Percentiles rank a stretch among this genome's conserved stretches.
Conservation (phyloP, 257 asterid genomes). For the Solanum acaule region DNA sequence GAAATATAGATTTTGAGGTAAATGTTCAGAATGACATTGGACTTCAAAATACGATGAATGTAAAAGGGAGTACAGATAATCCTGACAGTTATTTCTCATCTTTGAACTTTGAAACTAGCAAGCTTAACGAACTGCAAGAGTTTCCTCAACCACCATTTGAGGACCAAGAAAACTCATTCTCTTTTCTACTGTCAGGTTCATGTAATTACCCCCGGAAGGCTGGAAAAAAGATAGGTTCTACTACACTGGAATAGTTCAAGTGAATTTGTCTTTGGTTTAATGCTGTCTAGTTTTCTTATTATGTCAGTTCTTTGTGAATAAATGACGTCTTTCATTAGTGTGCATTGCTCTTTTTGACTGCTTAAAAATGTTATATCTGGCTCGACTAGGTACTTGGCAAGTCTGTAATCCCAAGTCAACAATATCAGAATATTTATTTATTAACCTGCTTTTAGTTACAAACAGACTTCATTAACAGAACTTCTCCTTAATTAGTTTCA, state of each 20-base stretch:
- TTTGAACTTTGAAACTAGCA: conserved; percentile 39
- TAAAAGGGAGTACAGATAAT: conserved; percentile 20
- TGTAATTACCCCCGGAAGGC: conserved; percentile 44
- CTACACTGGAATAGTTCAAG: conserved; percentile 1
- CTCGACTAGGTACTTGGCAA: neutral
- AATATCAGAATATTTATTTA: neutral
- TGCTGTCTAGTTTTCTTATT: neutral
- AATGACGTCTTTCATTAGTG: neutral
- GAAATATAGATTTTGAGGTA: conserved; percentile 22
- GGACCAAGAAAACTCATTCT: conserved; percentile 51
- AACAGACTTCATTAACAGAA: neutral
- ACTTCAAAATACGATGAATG: conserved; percentile 21
- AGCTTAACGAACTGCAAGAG: conserved; percentile 39
- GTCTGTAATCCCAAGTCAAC: neutral
- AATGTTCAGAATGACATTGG: conserved; percentile 5
- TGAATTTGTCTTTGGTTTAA: neutral
- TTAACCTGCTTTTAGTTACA: neutral
- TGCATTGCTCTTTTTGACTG: neutral
- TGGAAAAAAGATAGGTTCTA: conserved; percentile 26
- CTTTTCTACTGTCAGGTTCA: conserved; percentile 47
- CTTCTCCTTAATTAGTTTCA: neutral
- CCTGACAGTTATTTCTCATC: conserved; percentile 46
- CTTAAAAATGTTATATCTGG: neutral
- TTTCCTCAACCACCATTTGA: conserved; percentile 60
- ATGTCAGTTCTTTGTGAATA: neutral